Evolutionary conservation across 805 yeast genomes (phyloP).

Genomic region (Yarrowia sp.): DNA sequence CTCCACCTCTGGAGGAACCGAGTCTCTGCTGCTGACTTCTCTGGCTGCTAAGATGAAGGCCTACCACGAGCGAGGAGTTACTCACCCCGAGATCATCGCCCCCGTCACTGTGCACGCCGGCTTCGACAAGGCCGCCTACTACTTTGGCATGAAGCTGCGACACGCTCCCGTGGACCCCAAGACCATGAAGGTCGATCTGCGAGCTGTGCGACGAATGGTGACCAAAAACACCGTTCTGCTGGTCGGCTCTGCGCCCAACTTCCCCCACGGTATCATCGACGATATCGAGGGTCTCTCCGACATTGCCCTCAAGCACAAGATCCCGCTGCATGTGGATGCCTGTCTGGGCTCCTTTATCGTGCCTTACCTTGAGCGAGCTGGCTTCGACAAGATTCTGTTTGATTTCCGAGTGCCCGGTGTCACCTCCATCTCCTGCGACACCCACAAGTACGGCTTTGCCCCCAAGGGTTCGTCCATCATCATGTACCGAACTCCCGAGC

Average conservation of each 20-base stretch:
- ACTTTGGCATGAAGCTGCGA: slow-evolving; percentile 80
- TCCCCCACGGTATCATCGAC: slow-evolving; percentile 94
- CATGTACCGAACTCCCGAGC: slow-evolving; percentile 71
- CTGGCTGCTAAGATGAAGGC: slow-evolving; percentile 84
- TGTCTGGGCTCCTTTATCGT: slow-evolving; percentile 92
- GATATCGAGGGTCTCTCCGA: slow-evolving; percentile 72
- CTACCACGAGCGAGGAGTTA: slow-evolving; percentile 49
- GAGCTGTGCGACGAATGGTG: slow-evolving; percentile 60
- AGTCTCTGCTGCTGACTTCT: slow-evolving; percentile 81
- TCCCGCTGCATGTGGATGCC: slow-evolving; percentile 94
- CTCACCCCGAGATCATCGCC: slow-evolving; percentile 80
- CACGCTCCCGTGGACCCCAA: slow-evolving; percentile 72
- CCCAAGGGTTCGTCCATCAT: slow-evolving; percentile 94
- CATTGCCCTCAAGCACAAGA: slow-evolving; percentile 60
- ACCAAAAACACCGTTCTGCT: slow-evolving; percentile 77
- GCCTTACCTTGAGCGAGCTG: slow-evolving; percentile 69
- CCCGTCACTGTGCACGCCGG: slow-evolving; percentile 95
- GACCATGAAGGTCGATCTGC: slow-evolving; percentile 65
- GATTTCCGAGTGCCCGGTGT: slow-evolving; percentile 86
- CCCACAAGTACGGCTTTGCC: slow-evolving; percentile 98
- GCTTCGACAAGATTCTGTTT: slow-evolving; percentile 55
- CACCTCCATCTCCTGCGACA: slow-evolving; percentile 98
- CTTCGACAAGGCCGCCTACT: slow-evolving; percentile 85
- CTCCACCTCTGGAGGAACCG: slow-evolving; percentile 93
- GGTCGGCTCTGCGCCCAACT: slow-evolving; percentile 95